Evolutionary conservation across 148 eudicot species (phyloP).

Genomic region (Vaccinium corymbosum): DNA sequence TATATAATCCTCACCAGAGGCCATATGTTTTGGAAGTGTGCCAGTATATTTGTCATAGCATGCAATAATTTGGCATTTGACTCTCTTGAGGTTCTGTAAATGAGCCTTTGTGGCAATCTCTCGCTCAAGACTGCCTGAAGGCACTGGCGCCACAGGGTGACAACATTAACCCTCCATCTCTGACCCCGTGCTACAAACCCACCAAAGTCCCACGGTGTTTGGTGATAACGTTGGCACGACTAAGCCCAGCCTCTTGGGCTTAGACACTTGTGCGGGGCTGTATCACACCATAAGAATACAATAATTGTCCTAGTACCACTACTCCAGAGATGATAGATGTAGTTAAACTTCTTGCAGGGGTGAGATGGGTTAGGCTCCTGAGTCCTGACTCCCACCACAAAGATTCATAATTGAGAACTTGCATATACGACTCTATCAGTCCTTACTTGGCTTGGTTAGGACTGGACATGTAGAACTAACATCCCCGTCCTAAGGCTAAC

Average conservation of each 20-base stretch:
- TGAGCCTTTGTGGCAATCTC: too few species aligned
- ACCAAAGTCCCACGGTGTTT: neutral
- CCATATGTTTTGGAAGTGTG: too few species aligned
- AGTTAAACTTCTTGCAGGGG: neutral
- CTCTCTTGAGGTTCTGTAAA: too few species aligned
- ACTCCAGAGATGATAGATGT: neutral
- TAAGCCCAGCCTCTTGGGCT: neutral
- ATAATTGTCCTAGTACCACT: neutral
- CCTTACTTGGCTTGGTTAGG: neutral
- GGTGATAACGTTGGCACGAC: neutral
- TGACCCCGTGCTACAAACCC: neutral
- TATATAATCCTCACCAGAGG: neutral
- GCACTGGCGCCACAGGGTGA: neutral
- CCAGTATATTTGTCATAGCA: too few species aligned
- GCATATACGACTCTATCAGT: neutral
- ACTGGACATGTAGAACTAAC: neutral
- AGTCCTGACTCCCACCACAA: neutral
- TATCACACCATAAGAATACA: neutral
- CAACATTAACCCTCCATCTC: neutral
- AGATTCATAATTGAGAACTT: neutral
- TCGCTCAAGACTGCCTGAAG: too few species aligned
- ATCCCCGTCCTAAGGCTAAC: too few species aligned
- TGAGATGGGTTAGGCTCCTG: neutral
- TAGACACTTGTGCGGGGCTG: neutral
- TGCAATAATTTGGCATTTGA: too few species aligned